These are phyloP conservation scores for Turnera subulata DNA, from an alignment of 345 rosid genomes.

Conservation along the genomic window DNA sequence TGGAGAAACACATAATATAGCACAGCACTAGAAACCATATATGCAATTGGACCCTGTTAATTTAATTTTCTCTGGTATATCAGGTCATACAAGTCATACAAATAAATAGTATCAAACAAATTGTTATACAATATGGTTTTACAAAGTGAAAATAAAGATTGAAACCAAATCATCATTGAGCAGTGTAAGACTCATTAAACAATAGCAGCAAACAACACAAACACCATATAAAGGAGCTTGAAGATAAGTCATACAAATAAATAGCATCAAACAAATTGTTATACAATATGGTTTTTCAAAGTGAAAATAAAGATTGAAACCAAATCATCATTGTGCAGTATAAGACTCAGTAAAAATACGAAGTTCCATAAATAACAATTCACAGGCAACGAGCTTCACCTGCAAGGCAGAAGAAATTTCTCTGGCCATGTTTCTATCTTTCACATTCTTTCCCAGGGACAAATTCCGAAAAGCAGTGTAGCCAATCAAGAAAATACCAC, in stretches of 20 bases:
- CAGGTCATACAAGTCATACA: background rate
- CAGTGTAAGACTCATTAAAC: background rate
- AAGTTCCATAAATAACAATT: background rate
- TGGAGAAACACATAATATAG: no score
- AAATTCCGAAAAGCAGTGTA: conserved; percentile 87
- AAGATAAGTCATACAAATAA: background rate
- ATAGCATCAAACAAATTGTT: background rate
- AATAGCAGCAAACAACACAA: no score
- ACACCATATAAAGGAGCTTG: background rate
- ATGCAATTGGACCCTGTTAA: no score
- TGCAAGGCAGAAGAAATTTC: conserved; percentile 75
- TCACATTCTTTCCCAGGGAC: conserved; percentile 80
- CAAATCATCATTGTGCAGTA: background rate
- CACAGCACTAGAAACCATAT: no score
- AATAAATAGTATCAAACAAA: background rate
- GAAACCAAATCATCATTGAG: background rate
- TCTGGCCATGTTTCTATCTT: conserved; percentile 64
- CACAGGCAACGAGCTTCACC: conserved; percentile 36
- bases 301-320: background rate
- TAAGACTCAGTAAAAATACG: background rate
- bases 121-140: background rate
- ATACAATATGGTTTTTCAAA: background rate
- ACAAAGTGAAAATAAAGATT: background rate
- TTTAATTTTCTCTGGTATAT: no score
- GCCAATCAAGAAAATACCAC: conserved; percentile 90